Evolutionary conservation across 352 stramenopile genomes (phyloP), one percentile per base, ranked within the genome.

Genomic region (Globisporangium polare): DNA sequence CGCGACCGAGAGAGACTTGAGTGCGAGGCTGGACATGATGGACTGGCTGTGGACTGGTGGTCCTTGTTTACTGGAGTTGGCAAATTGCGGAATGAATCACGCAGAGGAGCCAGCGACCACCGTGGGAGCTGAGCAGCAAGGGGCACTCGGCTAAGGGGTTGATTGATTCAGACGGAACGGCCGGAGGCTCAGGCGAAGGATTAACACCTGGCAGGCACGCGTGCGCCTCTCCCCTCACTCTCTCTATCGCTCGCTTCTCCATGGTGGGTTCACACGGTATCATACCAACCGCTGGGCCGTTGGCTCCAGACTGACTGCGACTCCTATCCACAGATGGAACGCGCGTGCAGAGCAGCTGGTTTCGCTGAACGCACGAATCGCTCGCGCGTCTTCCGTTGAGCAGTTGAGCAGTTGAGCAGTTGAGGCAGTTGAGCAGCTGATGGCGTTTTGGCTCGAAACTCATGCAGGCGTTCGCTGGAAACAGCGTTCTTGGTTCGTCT

Each of bases 61-160:
- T 22, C 13, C 24, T 8, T 42, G 42, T 62, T 53, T 41, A 35
- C 24, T 41, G 50, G 22, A 35, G n/a, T 9, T 5, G 46, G 58
- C 47, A 56, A 45, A 63, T 57, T 63, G 33, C 8, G 33, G 35
- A 63, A 54, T 62, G 56, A 54, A 42, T 42, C 26, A 54, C 5
- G 42, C n/a, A 49, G 46, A n/a, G 12, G 37, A 24, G 45, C 17
- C n/a, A 53, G 9, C 1, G 49, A 39, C 5, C 15, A 46, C 41
- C 18, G 41, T 46, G 41, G 18, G 6, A 46, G 41, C 17, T n/a
- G 4, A 46, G 18, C 41, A 46, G 6, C 15, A 46, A 46, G 41
- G 22, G 41, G 41, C 41, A 46, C 41, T n/a, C n/a, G n/a, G n/a
- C n/a, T n/a, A 9, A 3, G 15, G 9, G 20, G 39, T n/a, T n/a